A percentile compares a stretch with the other conserved stretches of the same genome.
phyloP scores from a whole-genome alignment of 2,329 filamentous ascomycete genomes.

The Pseudopyricularia cyperi region DNA sequence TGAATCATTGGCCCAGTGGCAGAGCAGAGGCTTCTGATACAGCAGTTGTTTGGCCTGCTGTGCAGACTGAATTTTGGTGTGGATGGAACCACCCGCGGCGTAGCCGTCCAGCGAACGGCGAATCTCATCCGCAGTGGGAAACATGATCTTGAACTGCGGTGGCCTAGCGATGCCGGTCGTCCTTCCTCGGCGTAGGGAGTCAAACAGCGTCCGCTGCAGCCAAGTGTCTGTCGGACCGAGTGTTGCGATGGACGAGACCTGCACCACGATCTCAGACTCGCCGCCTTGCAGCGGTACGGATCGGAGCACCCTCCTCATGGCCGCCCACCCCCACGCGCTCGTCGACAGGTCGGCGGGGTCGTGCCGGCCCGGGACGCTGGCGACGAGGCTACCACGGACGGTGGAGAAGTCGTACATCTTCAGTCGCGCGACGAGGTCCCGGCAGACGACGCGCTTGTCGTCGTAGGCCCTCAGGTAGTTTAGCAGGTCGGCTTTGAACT shows the following conservation, averaged over 20 bases:
- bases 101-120: slow-evolving; percentile 68
- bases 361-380: slow-evolving; percentile 62
- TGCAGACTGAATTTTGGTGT: slow-evolving; percentile 60
- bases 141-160: slow-evolving; percentile 58
- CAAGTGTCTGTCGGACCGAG: slow-evolving; percentile 59
- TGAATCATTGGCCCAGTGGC: slow-evolving; percentile 61
- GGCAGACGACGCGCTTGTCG: slow-evolving; percentile 36
- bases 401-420: slow-evolving; percentile 53
- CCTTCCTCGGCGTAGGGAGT: slow-evolving; percentile 24
- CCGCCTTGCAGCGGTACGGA: slow-evolving; percentile 31
- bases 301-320: slow-evolving; percentile 45
- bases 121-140: slow-evolving; percentile 70
- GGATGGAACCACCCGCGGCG: slow-evolving; percentile 63
- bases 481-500: slow-evolving; percentile 66
- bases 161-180: slow-evolving; percentile 5
- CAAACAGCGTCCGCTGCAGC: slow-evolving; percentile 54
- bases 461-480: slow-evolving; percentile 63
- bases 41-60: slow-evolving; percentile 62
- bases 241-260: slow-evolving; percentile 75
- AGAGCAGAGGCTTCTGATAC: slow-evolving; percentile 57
- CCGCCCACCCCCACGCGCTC: slow-evolving; percentile 67
- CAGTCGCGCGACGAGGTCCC: slow-evolving; percentile 43
- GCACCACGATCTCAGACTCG: slow-evolving; percentile 37
- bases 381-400: slow-evolving; percentile 60
- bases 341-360: slow-evolving; percentile 27